Evolutionary conservation across 805 yeast genomes (phyloP), one percentile per base, ranked within the genome.

Genomic region (Candida maris): DNA sequence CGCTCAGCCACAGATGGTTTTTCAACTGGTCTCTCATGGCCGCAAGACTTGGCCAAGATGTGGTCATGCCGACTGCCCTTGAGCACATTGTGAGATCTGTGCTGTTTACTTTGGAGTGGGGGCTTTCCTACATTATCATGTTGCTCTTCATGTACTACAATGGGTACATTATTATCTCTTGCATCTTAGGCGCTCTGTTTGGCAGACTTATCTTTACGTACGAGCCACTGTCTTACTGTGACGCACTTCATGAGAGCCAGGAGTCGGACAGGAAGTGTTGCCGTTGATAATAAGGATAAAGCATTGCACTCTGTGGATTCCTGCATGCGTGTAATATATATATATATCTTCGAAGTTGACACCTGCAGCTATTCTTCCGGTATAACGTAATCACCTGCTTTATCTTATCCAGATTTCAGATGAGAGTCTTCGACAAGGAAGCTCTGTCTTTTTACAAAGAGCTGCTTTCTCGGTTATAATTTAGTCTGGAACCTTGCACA

Each of bases 71-170:
- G 3, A 58, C 59, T 9, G 42, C 70, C 1, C 32, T 61, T n/a
- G 78, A 77, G 45, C 86, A 80, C 49, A 7, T 73, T 4, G 47
- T 73, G 12, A 67, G 81, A 41, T 61, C 75, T 1, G 34, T 64
- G 2, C 46, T 79, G 23, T 80, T 71, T 55, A 71, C 77, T 2
- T 51, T 76, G 19, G 80, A 79, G 53, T 77, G 82, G 76, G 81
- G 81, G 3, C 67, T 74, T 12, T 73, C 80, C 3, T 81, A 80
- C 56, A 56, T 81, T 34, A 73, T 81, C 51, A 81, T 80, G 84
- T 68, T 81, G 64, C 61, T 81, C 48, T 80, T 79, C 64, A 81
- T 81, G 87, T 79, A 80, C 64, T 81, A 77, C 64, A 81, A 80
- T 50, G 86, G 86, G 12, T 80, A 78, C 52, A 67, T 80, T 25